Conservation (phyloP, 2,329 filamentous ascomycete genomes). For the Xylariales sp. region DNA sequence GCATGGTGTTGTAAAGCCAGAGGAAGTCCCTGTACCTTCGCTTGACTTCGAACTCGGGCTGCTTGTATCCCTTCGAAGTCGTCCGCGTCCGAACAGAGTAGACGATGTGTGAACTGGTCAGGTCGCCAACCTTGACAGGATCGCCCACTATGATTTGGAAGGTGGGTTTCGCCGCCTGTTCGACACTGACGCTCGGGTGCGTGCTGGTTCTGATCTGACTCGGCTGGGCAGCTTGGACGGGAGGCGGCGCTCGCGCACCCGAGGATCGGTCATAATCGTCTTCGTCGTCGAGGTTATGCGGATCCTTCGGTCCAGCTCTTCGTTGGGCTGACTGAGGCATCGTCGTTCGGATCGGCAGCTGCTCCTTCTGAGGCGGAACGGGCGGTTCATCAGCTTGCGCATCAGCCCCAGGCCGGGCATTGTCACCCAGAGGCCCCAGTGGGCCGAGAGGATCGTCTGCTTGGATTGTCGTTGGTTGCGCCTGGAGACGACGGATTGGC, state of each 20-base stretch:
- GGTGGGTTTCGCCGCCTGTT: conserved; percentile 86
- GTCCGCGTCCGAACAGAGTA: conserved; percentile 97
- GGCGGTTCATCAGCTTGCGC: conserved; percentile 50
- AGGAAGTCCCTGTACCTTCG: conserved; percentile 93
- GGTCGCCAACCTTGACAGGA: conserved; percentile 93
- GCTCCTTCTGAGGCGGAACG: conserved; percentile 65
- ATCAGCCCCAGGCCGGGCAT: conserved; percentile 28
- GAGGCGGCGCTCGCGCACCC: conserved; percentile 61
- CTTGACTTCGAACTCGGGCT: conserved; percentile 88
- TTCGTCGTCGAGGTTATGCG: conserved; percentile 66
- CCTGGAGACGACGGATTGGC: conserved; percentile 56
- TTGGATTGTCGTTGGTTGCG: conserved; percentile 73
- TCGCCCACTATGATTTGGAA: conserved; percentile 93
- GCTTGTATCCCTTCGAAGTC: conserved; percentile 90
- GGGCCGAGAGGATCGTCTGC: conserved; percentile 74
- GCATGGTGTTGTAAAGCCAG: conserved; percentile 93
- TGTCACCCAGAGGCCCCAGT: conserved; percentile 61
- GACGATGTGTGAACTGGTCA: conserved; percentile 96
- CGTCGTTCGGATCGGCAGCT: conserved; percentile 55
- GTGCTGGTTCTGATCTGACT: conserved; percentile 47
- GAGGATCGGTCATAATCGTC: conserved; percentile 50
- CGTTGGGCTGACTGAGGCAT: conserved; percentile 44
- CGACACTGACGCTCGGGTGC: conserved; percentile 80
- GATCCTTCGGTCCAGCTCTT: conserved; percentile 44
- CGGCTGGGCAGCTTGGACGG: conserved; percentile 53